A percentile compares a stretch with the other conserved stretches of the same genome.
These are phyloP conservation scores for Aspergillus sp. DNA, from an alignment of 2,329 filamentous ascomycete species.

Conservation along the genomic window DNA sequence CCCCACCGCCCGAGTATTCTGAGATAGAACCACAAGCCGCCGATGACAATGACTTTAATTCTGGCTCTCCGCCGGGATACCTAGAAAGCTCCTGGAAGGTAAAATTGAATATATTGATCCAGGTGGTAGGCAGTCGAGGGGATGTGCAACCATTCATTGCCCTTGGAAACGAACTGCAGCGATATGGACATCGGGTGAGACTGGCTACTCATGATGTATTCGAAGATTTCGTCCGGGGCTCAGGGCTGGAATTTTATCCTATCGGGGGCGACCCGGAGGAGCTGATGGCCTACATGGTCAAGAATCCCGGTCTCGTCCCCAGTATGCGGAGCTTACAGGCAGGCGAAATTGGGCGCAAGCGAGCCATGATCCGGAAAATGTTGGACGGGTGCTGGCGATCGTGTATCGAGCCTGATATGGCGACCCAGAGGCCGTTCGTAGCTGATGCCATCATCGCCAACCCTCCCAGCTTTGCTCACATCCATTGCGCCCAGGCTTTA, in stretches of 20 bases:
- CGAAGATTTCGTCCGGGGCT: background rate
- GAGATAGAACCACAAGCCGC: too few species aligned
- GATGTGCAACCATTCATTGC: slow-evolving; percentile 6
- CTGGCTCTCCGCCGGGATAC: too few species aligned
- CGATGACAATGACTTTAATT: too few species aligned
- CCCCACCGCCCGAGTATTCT: too few species aligned
- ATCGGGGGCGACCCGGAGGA: slow-evolving; percentile 1
- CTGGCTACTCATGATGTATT: background rate
- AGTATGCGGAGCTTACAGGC: background rate
- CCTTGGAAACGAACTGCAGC: background rate
- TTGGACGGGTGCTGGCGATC: slow-evolving; percentile 72
- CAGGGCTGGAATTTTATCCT: background rate
- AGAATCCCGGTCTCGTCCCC: background rate
- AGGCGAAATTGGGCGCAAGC: background rate
- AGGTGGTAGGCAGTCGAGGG: background rate
- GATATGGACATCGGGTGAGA: slow-evolving; percentile 2
- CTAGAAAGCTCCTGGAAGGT: too few species aligned
- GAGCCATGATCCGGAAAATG: slow-evolving; percentile 64
- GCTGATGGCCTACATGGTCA: slow-evolving; percentile 8
- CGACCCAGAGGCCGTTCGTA: slow-evolving; percentile 48
- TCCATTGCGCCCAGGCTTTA: slow-evolving; percentile 38
- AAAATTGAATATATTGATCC: background rate
- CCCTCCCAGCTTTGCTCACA: slow-evolving; percentile 41
- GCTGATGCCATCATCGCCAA: slow-evolving; percentile 43
- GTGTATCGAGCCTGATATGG: slow-evolving; percentile 65